Base-by-base conservation (phyloP, 768 basidiomycete genomes). In the Asterophora lycoperdoides region DNA sequence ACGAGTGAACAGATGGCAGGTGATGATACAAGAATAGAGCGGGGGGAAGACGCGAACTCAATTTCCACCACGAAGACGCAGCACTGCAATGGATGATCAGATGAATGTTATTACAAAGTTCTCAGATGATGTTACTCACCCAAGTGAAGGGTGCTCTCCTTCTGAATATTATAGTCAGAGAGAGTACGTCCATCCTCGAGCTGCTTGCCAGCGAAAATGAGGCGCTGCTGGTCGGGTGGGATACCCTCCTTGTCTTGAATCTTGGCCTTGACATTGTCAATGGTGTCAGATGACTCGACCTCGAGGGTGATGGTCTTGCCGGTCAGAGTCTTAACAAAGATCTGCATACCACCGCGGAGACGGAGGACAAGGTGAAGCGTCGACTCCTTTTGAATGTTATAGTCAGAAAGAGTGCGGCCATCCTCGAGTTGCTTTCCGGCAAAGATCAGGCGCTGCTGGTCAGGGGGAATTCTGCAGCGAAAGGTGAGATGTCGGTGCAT, bases 221-320 rank as follows among this genome's bases (percentile, higher is more conserved):
- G 71, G 32, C 85, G 78, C 59, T 88, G 85, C 59, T 86, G 85
- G 56, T 86, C 86, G 17, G 85, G 86, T 13, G 84, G 86, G 41
- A 88, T 87, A 36, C 85, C 85, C 54, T 87, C 84, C 74, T 86
- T 86, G 68, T 86, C 84, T 67, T 86, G 84, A 84, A 89, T 88
- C 72, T 86, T 86, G 2, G 83, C 77, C 65, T 85, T 86, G 18
- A 93, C 90, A 56, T 93, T 91, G 64, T 94, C 92, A 59, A 95
- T 93, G 10, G 92, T 93, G 65, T 93, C 90, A 0, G 86, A 90
- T 0, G 91, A 93, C 68, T 94, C 91, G 37, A 94, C 93, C 64
- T 95, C 93, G 14, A 94, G 65, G 1, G 92, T 94, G 59, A 95
- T 95, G 1, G 91, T 93, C 75, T 93, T 93, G 28, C 90, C 90